Evolutionary conservation across 2,329 filamentous ascomycete genomes (phyloP).

Genomic region (Talaromyces piceae): DNA sequence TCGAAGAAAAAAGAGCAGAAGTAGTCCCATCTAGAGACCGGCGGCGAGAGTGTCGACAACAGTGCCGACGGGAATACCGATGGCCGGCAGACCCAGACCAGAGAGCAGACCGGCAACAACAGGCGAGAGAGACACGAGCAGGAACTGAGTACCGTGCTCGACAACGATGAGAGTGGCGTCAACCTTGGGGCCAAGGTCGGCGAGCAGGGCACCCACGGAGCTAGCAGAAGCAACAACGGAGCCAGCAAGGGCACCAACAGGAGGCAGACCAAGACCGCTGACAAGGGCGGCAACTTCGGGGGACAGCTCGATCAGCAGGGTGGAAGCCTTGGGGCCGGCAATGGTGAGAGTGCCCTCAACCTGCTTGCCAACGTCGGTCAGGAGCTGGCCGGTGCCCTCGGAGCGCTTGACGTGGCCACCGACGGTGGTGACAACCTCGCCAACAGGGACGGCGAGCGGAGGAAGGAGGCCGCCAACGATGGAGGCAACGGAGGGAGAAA

Average conservation of each 20-base stretch:
- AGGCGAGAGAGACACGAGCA: slow-evolving; percentile 19
- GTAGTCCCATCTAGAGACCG: slow-evolving; percentile 9
- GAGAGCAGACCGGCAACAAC: slow-evolving; percentile 16
- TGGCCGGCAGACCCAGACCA: slow-evolving; percentile 19
- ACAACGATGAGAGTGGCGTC: slow-evolving; percentile 17
- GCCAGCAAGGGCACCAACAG: slow-evolving; percentile 20
- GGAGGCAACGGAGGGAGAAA: slow-evolving; percentile 20
- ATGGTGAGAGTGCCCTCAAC: slow-evolving; percentile 22
- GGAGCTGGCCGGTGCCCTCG: slow-evolving; percentile 17
- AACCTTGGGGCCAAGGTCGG: slow-evolving; percentile 15
- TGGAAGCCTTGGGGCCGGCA: slow-evolving; percentile 21
- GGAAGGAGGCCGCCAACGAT: slow-evolving; percentile 25
- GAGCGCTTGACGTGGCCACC: slow-evolving; percentile 24
- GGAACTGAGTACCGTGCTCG: slow-evolving; percentile 16
- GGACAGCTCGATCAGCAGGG: slow-evolving; percentile 26
- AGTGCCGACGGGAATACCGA: slow-evolving; percentile 22
- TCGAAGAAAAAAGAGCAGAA: background rate
- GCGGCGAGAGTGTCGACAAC: slow-evolving; percentile 18
- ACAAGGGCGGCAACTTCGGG: slow-evolving; percentile 23
- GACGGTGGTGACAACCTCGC: slow-evolving; percentile 19
- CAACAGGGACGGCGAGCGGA: slow-evolving; percentile 23
- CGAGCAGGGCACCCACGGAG: slow-evolving; percentile 21
- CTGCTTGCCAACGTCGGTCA: slow-evolving; percentile 20
- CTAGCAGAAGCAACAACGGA: slow-evolving; percentile 19
- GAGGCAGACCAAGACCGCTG: slow-evolving; percentile 21